These are phyloP conservation scores for Leishmania martiniquensis DNA, from an alignment of 208 protist species.

Conservation along the genomic window DNA sequence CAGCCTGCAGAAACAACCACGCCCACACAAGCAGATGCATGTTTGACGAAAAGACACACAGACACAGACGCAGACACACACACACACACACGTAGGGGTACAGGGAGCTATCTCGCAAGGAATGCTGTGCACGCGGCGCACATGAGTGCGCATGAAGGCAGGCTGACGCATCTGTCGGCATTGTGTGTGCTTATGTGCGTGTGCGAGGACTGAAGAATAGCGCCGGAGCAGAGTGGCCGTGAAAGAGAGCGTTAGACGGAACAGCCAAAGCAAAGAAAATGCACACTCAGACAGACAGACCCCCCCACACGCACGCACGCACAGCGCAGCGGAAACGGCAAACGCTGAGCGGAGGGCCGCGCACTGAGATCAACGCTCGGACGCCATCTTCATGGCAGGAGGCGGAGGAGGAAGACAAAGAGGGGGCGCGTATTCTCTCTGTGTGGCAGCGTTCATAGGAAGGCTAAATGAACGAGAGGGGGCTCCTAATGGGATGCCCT, in stretches of 20 bases:
- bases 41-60: neutral
- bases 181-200: too few species aligned
- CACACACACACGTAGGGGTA: neutral
- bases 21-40: neutral
- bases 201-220: slow-evolving; percentile 1
- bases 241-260: too few species aligned
- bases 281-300: too few species aligned
- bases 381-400: too few species aligned
- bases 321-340: too few species aligned
- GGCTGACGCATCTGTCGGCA: neutral
- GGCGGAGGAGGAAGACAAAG: too few species aligned
- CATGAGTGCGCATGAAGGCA: neutral
- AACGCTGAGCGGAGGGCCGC: too few species aligned
- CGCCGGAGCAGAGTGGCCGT: neutral
- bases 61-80: neutral
- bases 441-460: neutral
- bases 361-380: too few species aligned
- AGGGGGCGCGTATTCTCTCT: too few species aligned
- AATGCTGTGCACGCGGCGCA: neutral
- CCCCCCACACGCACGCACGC: too few species aligned
- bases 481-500: neutral
- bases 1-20: neutral
- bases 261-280: too few species aligned
- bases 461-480: neutral
- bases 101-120: neutral